phyloP scores from a whole-genome alignment of 768 basidiomycete species.

The Pholiota microspora region DNA sequence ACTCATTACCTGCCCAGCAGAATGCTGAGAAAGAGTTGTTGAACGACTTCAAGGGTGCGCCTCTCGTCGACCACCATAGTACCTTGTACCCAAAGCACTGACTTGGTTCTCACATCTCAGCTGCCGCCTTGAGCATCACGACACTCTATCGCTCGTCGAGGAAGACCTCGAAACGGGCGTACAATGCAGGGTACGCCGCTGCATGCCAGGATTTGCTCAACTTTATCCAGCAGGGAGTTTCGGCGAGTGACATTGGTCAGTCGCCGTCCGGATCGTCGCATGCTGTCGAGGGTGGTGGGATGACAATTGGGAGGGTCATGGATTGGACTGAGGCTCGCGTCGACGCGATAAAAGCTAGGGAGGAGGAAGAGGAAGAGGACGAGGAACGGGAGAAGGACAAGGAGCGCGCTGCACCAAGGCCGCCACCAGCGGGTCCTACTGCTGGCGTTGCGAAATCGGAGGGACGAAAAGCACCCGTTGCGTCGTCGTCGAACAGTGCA shows the following conservation, averaged over 20 bases:
- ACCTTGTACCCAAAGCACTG: no score
- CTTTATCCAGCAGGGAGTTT: slow-evolving; percentile 84
- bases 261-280: slow-evolving; percentile 37
- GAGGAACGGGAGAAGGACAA: slow-evolving; percentile 63
- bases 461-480: slow-evolving; percentile 16
- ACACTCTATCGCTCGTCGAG: slow-evolving; percentile 81
- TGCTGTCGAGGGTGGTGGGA: slow-evolving; percentile 51
- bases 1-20: slow-evolving; percentile 71
- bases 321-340: slow-evolving; percentile 83
- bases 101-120: slow-evolving; percentile 39
- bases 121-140: slow-evolving; percentile 81
- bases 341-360: slow-evolving; percentile 69
- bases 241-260: slow-evolving; percentile 48
- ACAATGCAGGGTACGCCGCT: slow-evolving; percentile 76
- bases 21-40: slow-evolving; percentile 80
- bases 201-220: slow-evolving; percentile 79
- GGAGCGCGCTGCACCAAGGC: slow-evolving; percentile 33
- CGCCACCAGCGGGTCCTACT: slow-evolving; percentile 17
- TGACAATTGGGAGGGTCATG: slow-evolving; percentile 79
- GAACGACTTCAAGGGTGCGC: slow-evolving; percentile 77
- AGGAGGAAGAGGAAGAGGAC: slow-evolving; percentile 84
- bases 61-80: slow-evolving; percentile 19
- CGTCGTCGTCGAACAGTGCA: slow-evolving; percentile 7
- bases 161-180: slow-evolving; percentile 74
- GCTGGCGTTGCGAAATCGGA: slow-evolving; percentile 20